These are phyloP conservation scores for Penicillium griseofulvum DNA, from an alignment of 2,329 filamentous ascomycete species.

Conservation along the genomic window DNA sequence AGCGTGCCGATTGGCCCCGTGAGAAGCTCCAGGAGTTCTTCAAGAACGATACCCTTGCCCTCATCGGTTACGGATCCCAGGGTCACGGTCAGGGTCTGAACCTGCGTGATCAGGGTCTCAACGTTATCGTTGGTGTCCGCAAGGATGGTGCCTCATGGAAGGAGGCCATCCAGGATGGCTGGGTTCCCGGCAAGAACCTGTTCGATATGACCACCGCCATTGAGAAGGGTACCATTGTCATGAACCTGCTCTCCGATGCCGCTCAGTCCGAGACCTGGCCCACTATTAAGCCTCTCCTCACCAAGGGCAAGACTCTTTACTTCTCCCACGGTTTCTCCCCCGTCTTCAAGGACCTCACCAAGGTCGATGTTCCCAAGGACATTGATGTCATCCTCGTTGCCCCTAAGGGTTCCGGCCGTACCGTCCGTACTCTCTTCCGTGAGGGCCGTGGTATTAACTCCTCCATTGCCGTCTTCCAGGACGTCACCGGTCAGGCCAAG, in stretches of 20 bases:
- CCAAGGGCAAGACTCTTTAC: conserved; percentile 99
- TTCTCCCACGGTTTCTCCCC: conserved; percentile 99
- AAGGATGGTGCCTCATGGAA: conserved; percentile 99
- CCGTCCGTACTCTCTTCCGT: conserved; percentile 96
- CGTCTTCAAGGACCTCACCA: conserved; percentile 99
- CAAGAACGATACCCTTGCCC: conserved; percentile 98
- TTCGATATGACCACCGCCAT: conserved; percentile 99
- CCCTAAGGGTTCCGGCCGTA: conserved; percentile 98
- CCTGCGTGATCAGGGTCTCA: conserved; percentile 98
- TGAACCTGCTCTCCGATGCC: conserved; percentile 98
- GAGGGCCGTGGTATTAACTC: conserved; percentile 99
- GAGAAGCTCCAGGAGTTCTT: conserved; percentile 99
- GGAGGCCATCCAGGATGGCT: conserved; percentile 94
- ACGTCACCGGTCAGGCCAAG: conserved; percentile 95
- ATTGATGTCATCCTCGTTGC: conserved; percentile 99
- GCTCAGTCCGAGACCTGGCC: conserved; percentile 99
- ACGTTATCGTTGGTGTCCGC: conserved; percentile 97
- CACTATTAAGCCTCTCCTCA: conserved; percentile 93
- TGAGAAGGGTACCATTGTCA: conserved; percentile 86
- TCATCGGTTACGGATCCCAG: conserved; percentile 98
- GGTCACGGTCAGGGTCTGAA: conserved; percentile 99
- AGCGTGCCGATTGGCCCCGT: conserved; percentile 96
- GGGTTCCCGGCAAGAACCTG: conserved; percentile 97
- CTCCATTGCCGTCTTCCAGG: conserved; percentile 96
- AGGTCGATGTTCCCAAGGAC: conserved; percentile 92